Percentiles rank a stretch among this genome's conserved stretches.
These are phyloP conservation scores for Arctostaphylos glauca DNA, from an alignment of 148 eudicot genomes.

Conservation along the genomic window DNA sequence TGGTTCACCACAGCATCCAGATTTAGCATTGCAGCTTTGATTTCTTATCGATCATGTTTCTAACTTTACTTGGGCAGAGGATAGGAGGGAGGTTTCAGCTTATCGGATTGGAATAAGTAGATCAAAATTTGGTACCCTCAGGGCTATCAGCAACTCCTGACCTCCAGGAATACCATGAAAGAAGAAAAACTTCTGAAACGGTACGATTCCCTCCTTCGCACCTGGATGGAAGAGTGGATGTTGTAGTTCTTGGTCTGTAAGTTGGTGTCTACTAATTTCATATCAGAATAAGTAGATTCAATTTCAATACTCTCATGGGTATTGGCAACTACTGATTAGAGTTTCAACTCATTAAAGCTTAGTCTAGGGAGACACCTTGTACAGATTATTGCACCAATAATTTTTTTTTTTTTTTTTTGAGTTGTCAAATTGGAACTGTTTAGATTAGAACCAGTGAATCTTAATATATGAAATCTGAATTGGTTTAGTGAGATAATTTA, in stretches of 20 bases:
- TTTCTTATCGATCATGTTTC: not conserved
- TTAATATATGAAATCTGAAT: not conserved
- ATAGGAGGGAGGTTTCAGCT: not conserved
- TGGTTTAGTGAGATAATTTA: not conserved
- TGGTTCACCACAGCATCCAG: conserved; percentile 76
- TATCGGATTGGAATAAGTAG: not conserved
- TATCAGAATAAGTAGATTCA: not conserved
- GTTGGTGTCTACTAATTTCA: not conserved
- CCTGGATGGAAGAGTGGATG: conserved; percentile 5
- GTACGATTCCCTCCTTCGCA: not conserved
- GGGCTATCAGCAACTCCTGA: conserved; percentile 1
- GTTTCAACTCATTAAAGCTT: not conserved
- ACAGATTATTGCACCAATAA: not conserved
- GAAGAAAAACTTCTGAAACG: not conserved
- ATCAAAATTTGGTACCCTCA: not conserved
- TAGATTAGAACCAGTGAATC: not conserved
- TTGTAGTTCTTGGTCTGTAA: not conserved
- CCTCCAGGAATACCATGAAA: not conserved
- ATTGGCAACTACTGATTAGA: not conserved
- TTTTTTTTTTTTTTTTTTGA: not conserved
- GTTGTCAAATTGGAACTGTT: not conserved
- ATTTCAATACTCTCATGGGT: not conserved
- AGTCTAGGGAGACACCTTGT: not conserved
- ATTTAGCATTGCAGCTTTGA: conserved; percentile 74
- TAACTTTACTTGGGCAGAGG: not conserved